Evolutionary conservation across 1,139 yeast species (phyloP).

Genomic region (Meyerozyma guilliermondii): DNA sequence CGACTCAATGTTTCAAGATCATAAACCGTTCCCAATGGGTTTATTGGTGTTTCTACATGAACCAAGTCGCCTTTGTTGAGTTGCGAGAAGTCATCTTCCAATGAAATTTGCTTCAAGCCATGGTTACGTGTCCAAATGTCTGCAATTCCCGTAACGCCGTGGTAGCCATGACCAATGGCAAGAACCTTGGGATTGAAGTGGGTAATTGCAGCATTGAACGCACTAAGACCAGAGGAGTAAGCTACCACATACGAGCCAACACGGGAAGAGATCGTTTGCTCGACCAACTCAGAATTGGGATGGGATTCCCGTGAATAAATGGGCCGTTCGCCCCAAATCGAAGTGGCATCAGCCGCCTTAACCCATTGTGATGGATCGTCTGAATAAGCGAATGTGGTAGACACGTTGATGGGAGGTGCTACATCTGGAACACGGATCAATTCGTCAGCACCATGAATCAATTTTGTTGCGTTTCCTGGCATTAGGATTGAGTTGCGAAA

Average conservation of each 20-base stretch:
- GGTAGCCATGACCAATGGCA: constrained; percentile 78
- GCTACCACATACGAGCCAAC: constrained; percentile 54
- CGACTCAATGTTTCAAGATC: constrained; percentile 61
- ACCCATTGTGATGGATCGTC: constrained; percentile 48
- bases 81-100: constrained; percentile 44
- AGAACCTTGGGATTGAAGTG: constrained; percentile 69
- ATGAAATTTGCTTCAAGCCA: constrained; percentile 48
- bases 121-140: constrained; percentile 57
- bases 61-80: constrained; percentile 68
- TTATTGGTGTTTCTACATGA: constrained; percentile 84
- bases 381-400: constrained; percentile 72
- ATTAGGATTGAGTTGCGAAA: constrained; percentile 11
- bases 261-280: constrained; percentile 34
- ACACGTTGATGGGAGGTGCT: constrained; percentile 74
- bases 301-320: constrained; percentile 70
- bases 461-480: constrained; percentile 45
- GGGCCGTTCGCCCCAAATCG: constrained; percentile 13
- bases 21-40: constrained; percentile 72
- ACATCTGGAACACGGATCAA: constrained; percentile 48
- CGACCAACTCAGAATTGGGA: constrained; percentile 66
- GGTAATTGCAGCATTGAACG: constrained; percentile 72
- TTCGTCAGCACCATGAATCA: constrained; percentile 62
- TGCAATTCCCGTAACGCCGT: constrained; percentile 74
- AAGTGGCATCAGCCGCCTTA: constrained; percentile 33
- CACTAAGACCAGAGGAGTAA: constrained; percentile 76